Conservation (phyloP, 2,329 filamentous ascomycete genomes). For the Paraconiothyrium sp. region DNA sequence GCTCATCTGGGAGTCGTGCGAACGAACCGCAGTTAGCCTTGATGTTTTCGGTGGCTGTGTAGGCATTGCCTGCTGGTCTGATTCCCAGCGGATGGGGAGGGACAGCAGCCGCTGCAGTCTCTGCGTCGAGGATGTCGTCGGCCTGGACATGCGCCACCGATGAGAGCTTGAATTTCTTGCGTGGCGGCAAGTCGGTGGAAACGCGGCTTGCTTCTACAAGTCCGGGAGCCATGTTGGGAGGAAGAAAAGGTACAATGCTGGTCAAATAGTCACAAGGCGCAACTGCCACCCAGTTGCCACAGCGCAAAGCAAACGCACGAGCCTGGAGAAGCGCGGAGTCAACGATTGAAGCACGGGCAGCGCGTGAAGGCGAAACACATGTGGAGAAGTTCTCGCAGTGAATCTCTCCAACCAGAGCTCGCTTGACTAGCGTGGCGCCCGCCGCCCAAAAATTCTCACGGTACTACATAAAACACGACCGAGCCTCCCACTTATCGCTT, state of each 20-base stretch:
- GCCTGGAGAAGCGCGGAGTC: conserved; percentile 19
- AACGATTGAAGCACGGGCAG: conserved; percentile 17
- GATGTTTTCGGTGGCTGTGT: conserved; percentile 72
- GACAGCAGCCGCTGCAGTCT: conserved; percentile 65
- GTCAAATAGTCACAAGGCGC: neutral
- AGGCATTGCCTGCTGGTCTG: conserved; percentile 86
- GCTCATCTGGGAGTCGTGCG: conserved; percentile 78
- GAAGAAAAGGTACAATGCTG: conserved; percentile 14
- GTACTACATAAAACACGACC: conserved; percentile 27
- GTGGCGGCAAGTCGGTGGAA: conserved; percentile 43
- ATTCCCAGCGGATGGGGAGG: conserved; percentile 83
- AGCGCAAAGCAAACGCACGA: conserved; percentile 19
- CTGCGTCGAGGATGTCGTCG: conserved; percentile 38
- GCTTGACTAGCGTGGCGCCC: conserved; percentile 11
- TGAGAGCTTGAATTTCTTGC: conserved; percentile 46
- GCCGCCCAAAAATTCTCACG: conserved; percentile 25
- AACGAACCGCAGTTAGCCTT: conserved; percentile 73
- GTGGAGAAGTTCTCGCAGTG: conserved; percentile 15
- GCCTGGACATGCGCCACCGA: conserved; percentile 27
- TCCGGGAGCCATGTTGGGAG: conserved; percentile 44
- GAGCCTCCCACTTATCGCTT: conserved; percentile 26
- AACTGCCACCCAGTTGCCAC: conserved; percentile 18
- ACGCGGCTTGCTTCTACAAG: conserved; percentile 37
- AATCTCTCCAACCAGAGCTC: conserved; percentile 15
- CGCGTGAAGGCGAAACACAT: conserved; percentile 25